These are phyloP conservation scores for Lachnellula hyalina DNA, from an alignment of 2,329 filamentous ascomycete genomes.

Conservation along the genomic window DNA sequence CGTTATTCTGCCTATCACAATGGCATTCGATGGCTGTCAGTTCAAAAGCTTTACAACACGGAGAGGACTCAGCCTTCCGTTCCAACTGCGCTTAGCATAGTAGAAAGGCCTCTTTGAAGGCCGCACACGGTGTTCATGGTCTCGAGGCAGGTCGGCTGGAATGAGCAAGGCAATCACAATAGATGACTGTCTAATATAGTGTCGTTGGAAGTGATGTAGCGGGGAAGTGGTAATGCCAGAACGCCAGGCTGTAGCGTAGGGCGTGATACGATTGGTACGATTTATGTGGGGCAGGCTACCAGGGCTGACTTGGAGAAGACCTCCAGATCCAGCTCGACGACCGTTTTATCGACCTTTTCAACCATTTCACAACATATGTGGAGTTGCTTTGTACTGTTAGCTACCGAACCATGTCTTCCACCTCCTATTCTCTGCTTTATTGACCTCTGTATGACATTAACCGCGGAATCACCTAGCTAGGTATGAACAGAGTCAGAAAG, in stretches of 20 bases:
- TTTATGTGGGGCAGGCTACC: background rate
- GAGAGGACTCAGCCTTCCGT: constrained; percentile 20
- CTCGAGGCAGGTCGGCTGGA: background rate
- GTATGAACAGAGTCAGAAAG: too few relatives aligned
- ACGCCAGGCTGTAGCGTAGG: background rate
- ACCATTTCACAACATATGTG: background rate
- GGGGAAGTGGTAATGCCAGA: background rate
- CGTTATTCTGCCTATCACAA: constrained; percentile 20
- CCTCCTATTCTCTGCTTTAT: background rate
- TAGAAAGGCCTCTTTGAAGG: constrained; percentile 15
- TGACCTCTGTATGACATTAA: background rate
- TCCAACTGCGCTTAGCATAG: constrained; percentile 15
- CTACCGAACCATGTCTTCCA: background rate
- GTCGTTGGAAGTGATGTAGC: constrained; percentile 1
- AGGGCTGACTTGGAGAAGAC: background rate
- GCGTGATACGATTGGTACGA: background rate
- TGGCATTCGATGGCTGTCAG: constrained; percentile 15
- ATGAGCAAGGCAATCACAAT: constrained; percentile 5
- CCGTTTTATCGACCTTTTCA: too few relatives aligned
- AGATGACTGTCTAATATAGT: background rate
- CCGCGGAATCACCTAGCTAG: background rate
- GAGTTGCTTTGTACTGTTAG: background rate
- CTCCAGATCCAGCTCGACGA: background rate
- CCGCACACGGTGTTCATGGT: constrained; percentile 10
- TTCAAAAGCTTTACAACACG: constrained; percentile 16